These are phyloP conservation scores for Biscogniauxia sp. DNA, from an alignment of 2,329 filamentous ascomycete species.

Conservation along the genomic window DNA sequence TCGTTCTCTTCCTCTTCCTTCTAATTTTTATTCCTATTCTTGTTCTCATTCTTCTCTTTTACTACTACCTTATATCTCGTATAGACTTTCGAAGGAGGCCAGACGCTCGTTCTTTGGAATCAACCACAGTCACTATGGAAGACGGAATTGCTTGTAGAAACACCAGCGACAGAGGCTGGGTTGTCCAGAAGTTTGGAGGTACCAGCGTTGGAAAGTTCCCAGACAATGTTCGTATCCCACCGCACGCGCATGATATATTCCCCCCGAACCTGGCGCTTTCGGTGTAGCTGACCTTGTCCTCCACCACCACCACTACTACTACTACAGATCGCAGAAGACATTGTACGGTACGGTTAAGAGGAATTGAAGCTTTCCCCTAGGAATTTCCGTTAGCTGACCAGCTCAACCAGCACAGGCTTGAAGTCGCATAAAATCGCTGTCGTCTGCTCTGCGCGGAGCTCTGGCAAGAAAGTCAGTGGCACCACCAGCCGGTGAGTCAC, in stretches of 20 bases:
- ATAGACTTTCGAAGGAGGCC: neutral
- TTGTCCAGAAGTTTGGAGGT: constrained; percentile 93
- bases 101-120: neutral
- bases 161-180: constrained; percentile 57
- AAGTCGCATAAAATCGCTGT: constrained; percentile 75
- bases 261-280: neutral
- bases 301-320: neutral
- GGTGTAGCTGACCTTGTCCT: constrained; percentile 12
- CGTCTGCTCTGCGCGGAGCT: constrained; percentile 93
- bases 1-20: no score
- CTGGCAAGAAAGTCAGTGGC: constrained; percentile 88
- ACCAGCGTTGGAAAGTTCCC: constrained; percentile 96
- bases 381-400: constrained; percentile 18
- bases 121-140: constrained; percentile 17
- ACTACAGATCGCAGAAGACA: constrained; percentile 61
- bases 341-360: constrained; percentile 54
- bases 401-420: constrained; percentile 52
- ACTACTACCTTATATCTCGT: no score
- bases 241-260: neutral
- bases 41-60: neutral
- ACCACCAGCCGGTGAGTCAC: constrained; percentile 85
- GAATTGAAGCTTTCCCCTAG: constrained; percentile 12
- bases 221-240: constrained; percentile 51
- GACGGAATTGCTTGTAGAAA: constrained; percentile 24
- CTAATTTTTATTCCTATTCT: no score